phyloP scores from a whole-genome alignment of 345 rosid species.

The Schrenkiella parvula region DNA sequence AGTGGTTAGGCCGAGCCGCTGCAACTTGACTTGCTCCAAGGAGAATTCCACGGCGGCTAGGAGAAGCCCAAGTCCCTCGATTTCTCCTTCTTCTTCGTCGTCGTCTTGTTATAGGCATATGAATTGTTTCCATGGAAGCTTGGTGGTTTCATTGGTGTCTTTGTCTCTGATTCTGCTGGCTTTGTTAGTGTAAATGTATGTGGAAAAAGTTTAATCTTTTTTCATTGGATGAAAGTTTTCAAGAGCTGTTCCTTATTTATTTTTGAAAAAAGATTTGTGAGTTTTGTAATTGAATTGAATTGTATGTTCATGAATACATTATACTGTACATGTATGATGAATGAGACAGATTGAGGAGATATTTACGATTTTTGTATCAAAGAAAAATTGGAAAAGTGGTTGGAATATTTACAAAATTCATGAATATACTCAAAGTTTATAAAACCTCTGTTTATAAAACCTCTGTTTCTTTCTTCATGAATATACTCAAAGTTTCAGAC shows the following conservation, averaged over 20 bases:
- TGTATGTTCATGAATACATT: too few relatives aligned
- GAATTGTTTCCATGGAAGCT: slow-evolving; percentile 20
- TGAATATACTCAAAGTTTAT: neutral
- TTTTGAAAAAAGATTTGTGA: slow-evolving; percentile 4
- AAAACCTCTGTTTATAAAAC: too few relatives aligned
- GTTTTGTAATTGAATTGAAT: slow-evolving; percentile 11
- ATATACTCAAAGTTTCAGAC: too few relatives aligned
- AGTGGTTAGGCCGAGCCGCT: slow-evolving; percentile 79
- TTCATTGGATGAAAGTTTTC: slow-evolving; percentile 27
- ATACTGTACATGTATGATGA: slow-evolving; percentile 4
- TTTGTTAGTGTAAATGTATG: slow-evolving; percentile 17
- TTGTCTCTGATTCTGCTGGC: slow-evolving; percentile 39
- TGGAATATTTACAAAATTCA: too few relatives aligned
- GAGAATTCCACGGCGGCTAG: slow-evolving; percentile 46
- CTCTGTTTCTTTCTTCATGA: too few relatives aligned
- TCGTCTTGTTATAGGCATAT: slow-evolving; percentile 38
- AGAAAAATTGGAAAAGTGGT: neutral
- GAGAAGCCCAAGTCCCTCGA: slow-evolving; percentile 27
- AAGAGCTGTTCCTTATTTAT: slow-evolving; percentile 47
- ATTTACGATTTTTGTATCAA: neutral
- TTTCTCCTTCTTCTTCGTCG: slow-evolving; percentile 41
- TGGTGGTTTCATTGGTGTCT: slow-evolving; percentile 35
- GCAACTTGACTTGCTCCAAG: slow-evolving; percentile 69
- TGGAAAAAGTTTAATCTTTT: slow-evolving; percentile 1
- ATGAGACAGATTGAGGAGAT: neutral